Evolutionary conservation across 768 basidiomycete species (phyloP).

Genomic region (Rhizopogon salebrosus): DNA sequence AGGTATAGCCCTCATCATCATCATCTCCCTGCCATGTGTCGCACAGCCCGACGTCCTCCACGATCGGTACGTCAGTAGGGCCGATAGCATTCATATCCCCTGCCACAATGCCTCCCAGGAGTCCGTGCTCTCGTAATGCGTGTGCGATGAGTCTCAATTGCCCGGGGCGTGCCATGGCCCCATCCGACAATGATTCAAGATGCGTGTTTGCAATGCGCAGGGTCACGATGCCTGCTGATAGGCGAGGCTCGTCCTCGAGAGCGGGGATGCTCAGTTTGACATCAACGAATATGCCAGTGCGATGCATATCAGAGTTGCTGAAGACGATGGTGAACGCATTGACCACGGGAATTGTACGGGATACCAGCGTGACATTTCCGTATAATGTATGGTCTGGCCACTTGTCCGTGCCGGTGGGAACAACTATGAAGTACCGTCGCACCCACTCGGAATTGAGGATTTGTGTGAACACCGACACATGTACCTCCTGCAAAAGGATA

Average conservation of each 20-base stretch:
- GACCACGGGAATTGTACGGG: conserved; percentile 47
- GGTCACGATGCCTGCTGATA: conserved; percentile 35
- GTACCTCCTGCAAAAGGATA: conserved; percentile 69
- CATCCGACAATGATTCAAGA: conserved; percentile 56
- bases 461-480: conserved; percentile 34
- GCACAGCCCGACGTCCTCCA: conserved; percentile 39
- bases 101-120: conserved; percentile 56
- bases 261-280: conserved; percentile 38
- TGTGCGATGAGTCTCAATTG: conserved; percentile 52
- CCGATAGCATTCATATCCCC: conserved; percentile 74
- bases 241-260: conserved; percentile 23
- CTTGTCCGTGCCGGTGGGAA: conserved; percentile 46
- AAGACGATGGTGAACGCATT: conserved; percentile 49
- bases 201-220: conserved; percentile 70
- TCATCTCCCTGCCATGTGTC: conserved; percentile 56
- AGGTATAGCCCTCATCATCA: conserved; percentile 50
- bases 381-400: conserved; percentile 51
- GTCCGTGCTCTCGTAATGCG: conserved; percentile 39
- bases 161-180: conserved; percentile 36
- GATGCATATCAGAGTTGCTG: conserved; percentile 41
- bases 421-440: conserved; percentile 50
- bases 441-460: conserved; percentile 62
- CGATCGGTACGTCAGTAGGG: conserved; percentile 37
- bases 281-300: conserved; percentile 57
- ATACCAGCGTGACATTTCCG: conserved; percentile 69